These are phyloP conservation scores for Ceratocystis variospora DNA, from an alignment of 2,329 filamentous ascomycete species.

Conservation along the genomic window DNA sequence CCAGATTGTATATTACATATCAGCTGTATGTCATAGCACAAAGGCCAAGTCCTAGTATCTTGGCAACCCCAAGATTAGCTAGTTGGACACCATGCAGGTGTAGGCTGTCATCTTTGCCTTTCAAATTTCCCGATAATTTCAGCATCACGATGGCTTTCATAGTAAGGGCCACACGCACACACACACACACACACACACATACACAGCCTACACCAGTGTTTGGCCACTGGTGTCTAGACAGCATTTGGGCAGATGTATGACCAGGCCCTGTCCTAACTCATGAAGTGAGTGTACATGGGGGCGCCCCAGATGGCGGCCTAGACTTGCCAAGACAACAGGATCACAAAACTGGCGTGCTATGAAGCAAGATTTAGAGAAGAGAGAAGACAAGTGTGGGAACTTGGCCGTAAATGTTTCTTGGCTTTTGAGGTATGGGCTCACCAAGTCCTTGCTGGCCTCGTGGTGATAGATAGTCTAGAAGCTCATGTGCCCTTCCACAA, in stretches of 20 bases:
- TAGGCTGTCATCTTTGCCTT: neutral
- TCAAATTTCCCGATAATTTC: too few relatives aligned
- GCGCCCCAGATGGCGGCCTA: neutral
- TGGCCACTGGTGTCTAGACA: too few relatives aligned
- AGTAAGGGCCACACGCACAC: too few relatives aligned
- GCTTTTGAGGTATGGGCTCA: conserved; percentile 1
- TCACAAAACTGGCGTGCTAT: neutral
- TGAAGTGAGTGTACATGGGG: neutral
- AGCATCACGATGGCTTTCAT: too few relatives aligned
- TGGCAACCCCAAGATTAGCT: neutral
- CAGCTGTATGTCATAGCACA: conserved; percentile 1
- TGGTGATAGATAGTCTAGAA: conserved; percentile 9
- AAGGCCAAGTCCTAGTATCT: neutral
- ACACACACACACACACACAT: too few relatives aligned
- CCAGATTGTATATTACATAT: neutral
- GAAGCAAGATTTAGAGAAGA: neutral
- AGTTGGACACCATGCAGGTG: neutral
- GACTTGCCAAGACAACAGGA: conserved; percentile 1
- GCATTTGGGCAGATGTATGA: too few relatives aligned
- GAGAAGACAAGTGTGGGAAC: conserved; percentile 3
- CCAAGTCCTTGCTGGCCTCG: neutral
- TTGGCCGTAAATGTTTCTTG: neutral
- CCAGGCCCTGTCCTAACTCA: neutral
- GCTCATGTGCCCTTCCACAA: neutral
- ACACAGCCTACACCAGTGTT: too few relatives aligned